Percentiles rank a stretch among this genome's conserved stretches.
phyloP scores from a whole-genome alignment of 441 rosid species.

The Theobroma grandiflorum region DNA sequence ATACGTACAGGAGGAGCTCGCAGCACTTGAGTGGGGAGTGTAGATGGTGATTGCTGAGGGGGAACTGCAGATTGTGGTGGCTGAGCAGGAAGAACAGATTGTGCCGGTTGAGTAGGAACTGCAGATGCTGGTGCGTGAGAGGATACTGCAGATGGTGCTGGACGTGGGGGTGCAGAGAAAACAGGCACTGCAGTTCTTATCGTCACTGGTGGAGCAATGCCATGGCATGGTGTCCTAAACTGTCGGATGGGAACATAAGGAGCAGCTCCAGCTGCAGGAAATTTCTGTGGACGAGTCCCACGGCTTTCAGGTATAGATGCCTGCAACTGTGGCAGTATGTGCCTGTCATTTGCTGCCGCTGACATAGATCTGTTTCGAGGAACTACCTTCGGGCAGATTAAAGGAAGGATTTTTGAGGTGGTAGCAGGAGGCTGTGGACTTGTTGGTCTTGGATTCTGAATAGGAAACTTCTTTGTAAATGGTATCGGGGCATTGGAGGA shows the following conservation, averaged over 20 bases:
- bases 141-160: constrained; percentile 48
- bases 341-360: constrained; percentile 40
- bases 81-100: constrained; percentile 3
- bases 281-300: constrained; percentile 57
- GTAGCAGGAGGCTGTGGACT: constrained; percentile 81
- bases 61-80: not conserved
- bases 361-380: constrained; percentile 62
- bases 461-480: constrained; percentile 68
- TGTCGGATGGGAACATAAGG: constrained; percentile 87
- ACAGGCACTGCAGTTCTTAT: constrained; percentile 85
- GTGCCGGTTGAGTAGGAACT: not conserved
- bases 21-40: constrained; percentile 51
- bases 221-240: constrained; percentile 63
- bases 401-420: constrained; percentile 89
- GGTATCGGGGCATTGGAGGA: constrained; percentile 63
- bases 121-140: constrained; percentile 36
- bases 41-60: constrained; percentile 41
- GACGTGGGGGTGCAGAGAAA: constrained; percentile 89
- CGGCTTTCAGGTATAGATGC: constrained; percentile 53
- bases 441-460: constrained; percentile 77
- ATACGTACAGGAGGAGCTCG: constrained; percentile 52
- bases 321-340: constrained; percentile 30
- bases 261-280: constrained; percentile 77
- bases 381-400: constrained; percentile 70
- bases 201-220: constrained; percentile 90